Percentiles rank a stretch among this genome's conserved stretches.
Conservation (phyloP, 2,329 filamentous ascomycete genomes). For the Periconia sp. region DNA sequence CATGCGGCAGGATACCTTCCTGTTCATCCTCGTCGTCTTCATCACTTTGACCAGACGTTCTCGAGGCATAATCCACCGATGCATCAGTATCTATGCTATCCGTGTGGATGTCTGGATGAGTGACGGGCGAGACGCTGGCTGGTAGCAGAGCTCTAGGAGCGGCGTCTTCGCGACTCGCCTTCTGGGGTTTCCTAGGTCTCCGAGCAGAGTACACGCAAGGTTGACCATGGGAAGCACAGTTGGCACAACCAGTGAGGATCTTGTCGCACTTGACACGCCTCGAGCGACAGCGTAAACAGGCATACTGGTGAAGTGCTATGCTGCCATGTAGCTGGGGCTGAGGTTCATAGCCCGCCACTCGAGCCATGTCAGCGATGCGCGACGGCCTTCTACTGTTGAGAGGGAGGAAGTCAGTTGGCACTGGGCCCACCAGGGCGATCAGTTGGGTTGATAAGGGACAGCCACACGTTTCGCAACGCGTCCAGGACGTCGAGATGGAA, state of each 20-base stretch:
- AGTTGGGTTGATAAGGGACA: too few species aligned
- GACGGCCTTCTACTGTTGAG: too few species aligned
- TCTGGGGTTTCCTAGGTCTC: not conserved
- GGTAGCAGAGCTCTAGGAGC: not conserved
- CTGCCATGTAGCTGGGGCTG: not conserved
- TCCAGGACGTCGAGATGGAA: too few species aligned
- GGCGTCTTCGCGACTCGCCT: not conserved
- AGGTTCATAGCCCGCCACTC: not conserved
- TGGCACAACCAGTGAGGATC: not conserved
- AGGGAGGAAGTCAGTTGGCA: too few species aligned
- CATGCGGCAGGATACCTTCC: not conserved
- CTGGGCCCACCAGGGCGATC: too few species aligned
- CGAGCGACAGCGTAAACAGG: conserved; percentile 1
- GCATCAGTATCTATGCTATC: not conserved
- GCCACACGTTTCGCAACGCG: too few species aligned
- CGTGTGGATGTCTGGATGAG: not conserved
- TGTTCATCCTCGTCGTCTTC: not conserved
- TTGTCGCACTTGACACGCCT: not conserved
- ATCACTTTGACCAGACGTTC: not conserved
- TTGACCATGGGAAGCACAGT: not conserved
- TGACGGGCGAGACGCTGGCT: not conserved
- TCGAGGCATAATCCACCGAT: not conserved
- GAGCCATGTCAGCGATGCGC: not conserved
- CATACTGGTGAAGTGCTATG: not conserved
- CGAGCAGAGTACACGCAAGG: conserved; percentile 1